A percentile compares a stretch with the other conserved stretches of the same genome.
phyloP scores from a whole-genome alignment of 352 stramenopile species.

The Phytophthora hybrid region DNA sequence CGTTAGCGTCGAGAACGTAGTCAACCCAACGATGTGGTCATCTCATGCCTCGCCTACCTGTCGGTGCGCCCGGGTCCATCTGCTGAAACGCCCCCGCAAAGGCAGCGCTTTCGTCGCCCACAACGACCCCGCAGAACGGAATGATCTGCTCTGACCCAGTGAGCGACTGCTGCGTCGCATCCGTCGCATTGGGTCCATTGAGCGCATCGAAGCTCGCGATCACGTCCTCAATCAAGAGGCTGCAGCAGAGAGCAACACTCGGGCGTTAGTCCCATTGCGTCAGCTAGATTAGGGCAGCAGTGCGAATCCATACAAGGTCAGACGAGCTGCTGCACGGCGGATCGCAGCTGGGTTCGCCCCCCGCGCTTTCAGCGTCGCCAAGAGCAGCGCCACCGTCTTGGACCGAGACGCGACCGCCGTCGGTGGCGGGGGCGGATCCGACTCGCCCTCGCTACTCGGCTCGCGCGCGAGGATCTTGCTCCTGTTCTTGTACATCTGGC shows the following conservation, averaged over 20 bases:
- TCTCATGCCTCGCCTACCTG: not conserved
- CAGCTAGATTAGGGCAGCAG: not conserved
- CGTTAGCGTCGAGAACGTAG: no score
- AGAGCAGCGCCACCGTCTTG: not conserved
- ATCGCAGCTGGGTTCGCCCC: not conserved
- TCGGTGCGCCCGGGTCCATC: not conserved
- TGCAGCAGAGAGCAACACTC: not conserved
- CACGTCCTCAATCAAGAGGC: slow-evolving; percentile 5
- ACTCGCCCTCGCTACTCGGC: no score
- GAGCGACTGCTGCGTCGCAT: not conserved
- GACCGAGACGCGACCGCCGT: not conserved
- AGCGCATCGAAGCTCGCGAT: not conserved
- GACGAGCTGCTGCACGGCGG: not conserved
- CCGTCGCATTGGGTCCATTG: not conserved
- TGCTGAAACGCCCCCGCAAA: not conserved
- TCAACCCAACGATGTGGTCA: no score
- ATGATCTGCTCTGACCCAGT: not conserved
- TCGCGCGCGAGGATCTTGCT: not conserved
- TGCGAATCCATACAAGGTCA: not conserved
- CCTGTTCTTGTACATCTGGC: slow-evolving; percentile 3
- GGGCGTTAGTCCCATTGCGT: not conserved
- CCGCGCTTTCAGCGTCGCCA: not conserved
- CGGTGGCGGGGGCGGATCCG: not conserved
- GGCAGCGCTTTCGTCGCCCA: not conserved
- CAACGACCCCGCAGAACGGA: not conserved